These are phyloP conservation scores for Apostasia shenzhenica DNA, from an alignment of 106 monocot genomes.

Conservation along the genomic window DNA sequence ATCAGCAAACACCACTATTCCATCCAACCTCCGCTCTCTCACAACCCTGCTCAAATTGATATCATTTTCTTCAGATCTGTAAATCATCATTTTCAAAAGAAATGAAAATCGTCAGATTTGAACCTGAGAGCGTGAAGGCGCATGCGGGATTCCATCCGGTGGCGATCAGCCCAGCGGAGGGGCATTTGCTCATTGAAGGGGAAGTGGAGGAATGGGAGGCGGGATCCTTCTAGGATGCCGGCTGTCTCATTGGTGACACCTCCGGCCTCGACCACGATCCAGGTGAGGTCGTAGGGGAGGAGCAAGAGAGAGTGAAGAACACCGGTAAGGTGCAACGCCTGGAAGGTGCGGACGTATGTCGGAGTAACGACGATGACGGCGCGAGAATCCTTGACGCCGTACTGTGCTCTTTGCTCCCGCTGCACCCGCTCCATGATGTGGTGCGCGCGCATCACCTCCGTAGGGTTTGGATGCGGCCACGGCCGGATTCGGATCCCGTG, in stretches of 20 bases:
- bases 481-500: slow-evolving; percentile 97
- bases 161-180: slow-evolving; percentile 50
- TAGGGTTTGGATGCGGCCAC: slow-evolving; percentile 80
- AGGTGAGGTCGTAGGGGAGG: slow-evolving; percentile 61
- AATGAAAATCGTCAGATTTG: not conserved
- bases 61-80: not conserved
- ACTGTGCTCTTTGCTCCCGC: slow-evolving; percentile 66
- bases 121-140: slow-evolving; percentile 74
- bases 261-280: slow-evolving; percentile 91
- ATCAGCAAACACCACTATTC: slow-evolving; percentile 70
- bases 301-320: slow-evolving; percentile 68
- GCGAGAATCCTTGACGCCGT: slow-evolving; percentile 48
- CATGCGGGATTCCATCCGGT: slow-evolving; percentile 63
- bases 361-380: slow-evolving; percentile 66
- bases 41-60: slow-evolving; percentile 33
- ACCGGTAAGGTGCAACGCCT: slow-evolving; percentile 78
- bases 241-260: slow-evolving; percentile 59
- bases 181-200: slow-evolving; percentile 55
- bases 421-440: slow-evolving; percentile 76
- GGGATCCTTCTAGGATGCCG: slow-evolving; percentile 24
- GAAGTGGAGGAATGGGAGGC: slow-evolving; percentile 47
- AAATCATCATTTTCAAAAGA: not conserved
- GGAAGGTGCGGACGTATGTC: slow-evolving; percentile 87
- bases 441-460: slow-evolving; percentile 72
- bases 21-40: slow-evolving; percentile 59